Evolutionary conservation across 2,329 filamentous ascomycete genomes (phyloP).

Genomic region (Penicillium sp.): DNA sequence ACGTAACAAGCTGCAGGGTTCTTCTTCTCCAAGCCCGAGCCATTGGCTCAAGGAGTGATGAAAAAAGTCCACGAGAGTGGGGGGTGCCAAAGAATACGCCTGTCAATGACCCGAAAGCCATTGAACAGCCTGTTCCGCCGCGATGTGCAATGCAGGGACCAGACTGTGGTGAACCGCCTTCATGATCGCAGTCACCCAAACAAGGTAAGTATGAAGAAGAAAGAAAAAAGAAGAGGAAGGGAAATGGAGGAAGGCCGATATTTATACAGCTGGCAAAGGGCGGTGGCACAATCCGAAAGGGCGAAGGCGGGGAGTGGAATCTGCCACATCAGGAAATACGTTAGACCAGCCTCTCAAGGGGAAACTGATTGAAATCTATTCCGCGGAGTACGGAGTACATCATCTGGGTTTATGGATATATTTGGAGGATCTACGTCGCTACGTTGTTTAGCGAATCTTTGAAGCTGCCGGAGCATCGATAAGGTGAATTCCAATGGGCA

Average conservation of each 20-base stretch:
- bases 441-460: too few relatives aligned
- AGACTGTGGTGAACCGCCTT: constrained; percentile 47
- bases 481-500: too few relatives aligned
- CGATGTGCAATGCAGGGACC: constrained; percentile 60
- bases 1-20: too few relatives aligned
- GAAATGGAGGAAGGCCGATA: neutral
- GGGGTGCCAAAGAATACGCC: constrained; percentile 42
- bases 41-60: constrained; percentile 32
- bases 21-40: constrained; percentile 38
- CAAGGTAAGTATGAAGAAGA: constrained; percentile 55
- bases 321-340: too few relatives aligned
- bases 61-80: constrained; percentile 32
- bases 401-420: too few relatives aligned
- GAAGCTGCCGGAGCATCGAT: too few relatives aligned
- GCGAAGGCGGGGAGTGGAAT: neutral
- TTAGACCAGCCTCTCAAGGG: too few relatives aligned
- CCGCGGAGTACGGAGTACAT: too few relatives aligned
- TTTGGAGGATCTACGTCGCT: too few relatives aligned
- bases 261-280: neutral
- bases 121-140: constrained; percentile 52
- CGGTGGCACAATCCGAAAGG: neutral
- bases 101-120: constrained; percentile 46
- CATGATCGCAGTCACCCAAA: constrained; percentile 50
- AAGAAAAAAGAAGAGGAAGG: constrained; percentile 32
- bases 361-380: too few relatives aligned